Evolutionary conservation across 352 stramenopile genomes (phyloP).

Genomic region (Phytophthora tubulina): DNA sequence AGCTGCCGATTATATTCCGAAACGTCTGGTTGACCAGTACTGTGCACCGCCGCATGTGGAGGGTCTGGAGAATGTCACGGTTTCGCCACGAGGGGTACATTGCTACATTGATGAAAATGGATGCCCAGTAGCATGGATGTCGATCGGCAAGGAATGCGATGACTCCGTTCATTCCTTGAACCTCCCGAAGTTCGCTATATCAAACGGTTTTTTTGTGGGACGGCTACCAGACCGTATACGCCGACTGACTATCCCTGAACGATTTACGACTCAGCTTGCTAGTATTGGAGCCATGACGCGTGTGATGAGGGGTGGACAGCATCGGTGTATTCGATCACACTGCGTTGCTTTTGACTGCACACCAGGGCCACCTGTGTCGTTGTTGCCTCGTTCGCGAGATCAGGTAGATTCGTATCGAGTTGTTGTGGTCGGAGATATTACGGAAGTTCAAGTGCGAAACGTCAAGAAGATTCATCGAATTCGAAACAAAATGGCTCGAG

Average conservation of each 20-base stretch:
- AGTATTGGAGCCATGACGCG: not conserved
- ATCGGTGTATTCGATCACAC: constrained; percentile 11
- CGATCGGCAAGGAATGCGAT: not conserved
- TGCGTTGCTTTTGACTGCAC: constrained; percentile 7
- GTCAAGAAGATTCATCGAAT: constrained; percentile 12
- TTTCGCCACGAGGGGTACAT: not conserved
- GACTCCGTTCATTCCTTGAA: not conserved
- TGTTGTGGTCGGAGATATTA: constrained; percentile 7
- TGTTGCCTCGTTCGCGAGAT: not conserved
- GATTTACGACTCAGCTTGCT: not conserved
- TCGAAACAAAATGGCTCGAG: not conserved
- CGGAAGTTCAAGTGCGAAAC: not conserved
- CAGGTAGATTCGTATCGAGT: not conserved
- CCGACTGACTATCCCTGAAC: not conserved
- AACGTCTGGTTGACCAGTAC: not conserved
- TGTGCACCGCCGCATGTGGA: not conserved
- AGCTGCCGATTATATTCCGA: not conserved
- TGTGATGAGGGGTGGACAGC: not conserved
- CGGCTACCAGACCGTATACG: not conserved
- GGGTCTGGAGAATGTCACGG: not conserved
- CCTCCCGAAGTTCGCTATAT: not conserved
- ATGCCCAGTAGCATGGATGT: not conserved
- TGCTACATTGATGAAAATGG: not conserved
- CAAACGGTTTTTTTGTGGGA: not conserved
- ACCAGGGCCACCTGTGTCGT: not conserved